These are phyloP conservation scores for Colletotrichum karsti DNA, from an alignment of 2,329 filamentous ascomycete genomes.

Conservation along the genomic window DNA sequence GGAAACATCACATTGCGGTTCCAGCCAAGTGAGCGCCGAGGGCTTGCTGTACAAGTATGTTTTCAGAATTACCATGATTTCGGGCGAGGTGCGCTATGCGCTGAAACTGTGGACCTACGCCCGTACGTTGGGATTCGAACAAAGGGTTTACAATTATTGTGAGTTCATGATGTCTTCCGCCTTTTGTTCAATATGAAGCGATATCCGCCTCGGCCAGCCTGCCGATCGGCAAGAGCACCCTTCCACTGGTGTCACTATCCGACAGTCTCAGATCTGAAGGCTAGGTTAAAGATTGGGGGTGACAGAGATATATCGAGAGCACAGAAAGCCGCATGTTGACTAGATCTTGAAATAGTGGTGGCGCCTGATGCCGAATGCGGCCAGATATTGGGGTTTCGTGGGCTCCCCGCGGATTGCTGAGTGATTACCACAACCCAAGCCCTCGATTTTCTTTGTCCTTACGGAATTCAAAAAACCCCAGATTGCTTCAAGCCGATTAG, in stretches of 20 bases:
- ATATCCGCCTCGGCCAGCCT: neutral
- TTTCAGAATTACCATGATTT: neutral
- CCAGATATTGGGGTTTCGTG: neutral
- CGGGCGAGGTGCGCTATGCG: neutral
- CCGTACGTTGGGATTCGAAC: neutral
- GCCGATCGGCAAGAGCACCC: neutral
- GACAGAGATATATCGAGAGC: too few relatives aligned
- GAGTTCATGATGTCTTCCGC: neutral
- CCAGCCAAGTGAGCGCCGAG: too few relatives aligned
- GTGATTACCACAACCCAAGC: too few relatives aligned
- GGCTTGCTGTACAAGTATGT: neutral
- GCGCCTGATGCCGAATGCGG: neutral
- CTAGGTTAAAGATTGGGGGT: too few relatives aligned
- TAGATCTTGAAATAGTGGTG: neutral
- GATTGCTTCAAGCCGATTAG: neutral
- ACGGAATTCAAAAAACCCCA: too few relatives aligned
- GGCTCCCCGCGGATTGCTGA: too few relatives aligned
- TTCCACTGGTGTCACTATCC: too few relatives aligned
- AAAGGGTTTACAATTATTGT: neutral
- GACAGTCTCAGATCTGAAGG: too few relatives aligned
- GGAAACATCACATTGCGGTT: too few relatives aligned
- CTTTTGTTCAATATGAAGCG: neutral
- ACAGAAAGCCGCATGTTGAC: neutral
- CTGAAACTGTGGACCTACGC: neutral
- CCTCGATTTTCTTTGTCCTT: neutral